phyloP scores from a whole-genome alignment of 2,329 filamentous ascomycete genomes.

The Helicocarpus griseus region DNA sequence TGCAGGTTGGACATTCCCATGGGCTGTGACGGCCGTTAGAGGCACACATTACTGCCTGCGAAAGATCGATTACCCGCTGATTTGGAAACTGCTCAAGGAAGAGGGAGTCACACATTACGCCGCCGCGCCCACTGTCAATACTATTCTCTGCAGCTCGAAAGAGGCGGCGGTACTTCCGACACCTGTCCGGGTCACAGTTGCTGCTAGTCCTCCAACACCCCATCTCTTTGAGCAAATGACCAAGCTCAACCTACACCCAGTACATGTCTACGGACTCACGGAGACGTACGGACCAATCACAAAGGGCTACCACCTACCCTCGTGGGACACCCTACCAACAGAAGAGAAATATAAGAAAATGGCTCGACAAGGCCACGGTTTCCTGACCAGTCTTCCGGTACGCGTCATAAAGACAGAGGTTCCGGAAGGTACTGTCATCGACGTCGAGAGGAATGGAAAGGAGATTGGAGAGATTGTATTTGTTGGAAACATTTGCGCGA shows the following conservation, averaged over 20 bases:
- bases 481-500: slow-evolving; percentile 80
- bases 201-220: slow-evolving; percentile 79
- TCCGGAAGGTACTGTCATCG: slow-evolving; percentile 54
- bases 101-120: slow-evolving; percentile 91
- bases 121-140: slow-evolving; percentile 93
- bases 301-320: slow-evolving; percentile 78
- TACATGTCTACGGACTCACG: slow-evolving; percentile 82
- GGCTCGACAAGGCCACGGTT: slow-evolving; percentile 90
- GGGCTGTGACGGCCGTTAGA: slow-evolving; percentile 83
- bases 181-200: slow-evolving; percentile 79
- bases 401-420: slow-evolving; percentile 74
- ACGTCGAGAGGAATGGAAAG: slow-evolving; percentile 60
- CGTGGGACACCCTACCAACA: slow-evolving; percentile 64
- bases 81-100: slow-evolving; percentile 80
- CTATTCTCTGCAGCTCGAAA: slow-evolving; percentile 69
- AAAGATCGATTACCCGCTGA: slow-evolving; percentile 88
- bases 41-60: slow-evolving; percentile 92
- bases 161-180: slow-evolving; percentile 61
- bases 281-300: slow-evolving; percentile 95
- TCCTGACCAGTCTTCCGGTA: slow-evolving; percentile 69
- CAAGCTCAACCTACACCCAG: slow-evolving; percentile 71
- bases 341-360: slow-evolving; percentile 79
- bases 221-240: slow-evolving; percentile 93
- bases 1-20: slow-evolving; percentile 70
- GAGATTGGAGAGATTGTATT: slow-evolving; percentile 83